Evolutionary conservation across 306 rosid genomes (phyloP).

Genomic region (Carpinus fangiana): DNA sequence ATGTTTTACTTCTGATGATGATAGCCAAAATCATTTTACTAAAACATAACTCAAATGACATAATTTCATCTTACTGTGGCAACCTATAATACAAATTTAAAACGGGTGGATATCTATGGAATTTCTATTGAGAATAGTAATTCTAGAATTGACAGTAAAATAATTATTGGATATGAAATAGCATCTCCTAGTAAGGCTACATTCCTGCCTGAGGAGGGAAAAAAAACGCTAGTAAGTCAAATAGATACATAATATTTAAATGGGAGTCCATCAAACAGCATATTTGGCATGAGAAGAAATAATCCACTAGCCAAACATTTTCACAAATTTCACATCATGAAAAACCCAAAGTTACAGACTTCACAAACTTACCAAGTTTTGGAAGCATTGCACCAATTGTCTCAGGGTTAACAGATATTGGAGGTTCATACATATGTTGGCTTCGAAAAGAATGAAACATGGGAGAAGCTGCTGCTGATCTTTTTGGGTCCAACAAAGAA

Average conservation of each 20-base stretch:
- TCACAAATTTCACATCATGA: not conserved
- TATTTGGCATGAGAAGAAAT: not conserved
- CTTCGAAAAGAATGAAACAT: constrained; percentile 85
- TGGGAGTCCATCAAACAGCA: not conserved
- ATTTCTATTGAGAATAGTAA: not conserved
- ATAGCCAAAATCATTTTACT: not conserved
- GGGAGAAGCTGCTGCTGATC: constrained; percentile 63
- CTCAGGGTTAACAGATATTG: constrained; percentile 72
- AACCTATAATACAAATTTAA: not conserved
- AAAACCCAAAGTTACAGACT: constrained; percentile 17
- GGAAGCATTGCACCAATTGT: constrained; percentile 90
- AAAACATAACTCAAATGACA: not conserved
- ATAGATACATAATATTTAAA: not conserved
- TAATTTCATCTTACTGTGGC: not conserved
- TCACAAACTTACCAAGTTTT: constrained; percentile 62
- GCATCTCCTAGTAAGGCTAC: not conserved
- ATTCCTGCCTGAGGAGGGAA: no score
- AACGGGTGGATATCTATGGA: not conserved
- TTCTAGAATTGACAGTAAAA: not conserved
- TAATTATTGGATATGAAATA: not conserved
- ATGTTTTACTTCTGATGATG: not conserved
- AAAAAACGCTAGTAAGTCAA: not conserved
- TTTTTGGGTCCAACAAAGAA: constrained; percentile 92
- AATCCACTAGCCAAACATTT: not conserved
- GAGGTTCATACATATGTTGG: constrained; percentile 84